Percentiles rank a stretch among this genome's conserved stretches.
Conservation (phyloP, 2,329 filamentous ascomycete species). For the Neonectria coccinea region DNA sequence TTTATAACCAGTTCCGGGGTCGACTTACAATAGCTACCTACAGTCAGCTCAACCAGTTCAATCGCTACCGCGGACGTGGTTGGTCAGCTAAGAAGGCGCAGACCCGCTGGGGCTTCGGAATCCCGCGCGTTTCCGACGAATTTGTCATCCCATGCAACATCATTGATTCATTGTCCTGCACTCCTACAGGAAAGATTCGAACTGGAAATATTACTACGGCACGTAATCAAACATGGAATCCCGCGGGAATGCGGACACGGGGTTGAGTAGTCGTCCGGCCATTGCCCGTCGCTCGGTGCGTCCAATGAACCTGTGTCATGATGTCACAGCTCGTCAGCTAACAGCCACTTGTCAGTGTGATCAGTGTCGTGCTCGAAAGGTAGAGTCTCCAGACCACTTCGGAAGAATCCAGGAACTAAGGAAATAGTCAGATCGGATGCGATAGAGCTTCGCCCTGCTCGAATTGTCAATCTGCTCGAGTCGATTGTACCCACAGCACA, state of each 20-base stretch:
- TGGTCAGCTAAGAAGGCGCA: neutral
- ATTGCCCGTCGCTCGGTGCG: conserved; percentile 38
- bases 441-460: conserved; percentile 41
- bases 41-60: neutral
- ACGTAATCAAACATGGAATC: conserved; percentile 19
- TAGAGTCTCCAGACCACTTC: neutral
- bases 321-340: neutral
- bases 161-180: neutral
- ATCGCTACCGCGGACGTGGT: neutral
- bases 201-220: neutral
- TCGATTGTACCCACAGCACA: conserved; percentile 50
- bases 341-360: conserved; percentile 34
- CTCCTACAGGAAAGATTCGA: neutral
- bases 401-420: neutral
- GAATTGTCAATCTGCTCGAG: conserved; percentile 50
- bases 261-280: conserved; percentile 1
- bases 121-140: conserved; percentile 33
- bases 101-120: conserved; percentile 26
- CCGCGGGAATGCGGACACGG: conserved; percentile 16
- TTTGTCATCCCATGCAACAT: conserved; percentile 14
- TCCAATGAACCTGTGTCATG: neutral
- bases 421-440: conserved; percentile 31
- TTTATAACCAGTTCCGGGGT: neutral
- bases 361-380: conserved; percentile 41
- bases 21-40: neutral